Percentiles rank a stretch among this genome's conserved stretches.
phyloP scores from a whole-genome alignment of 345 rosid genomes.

The Durio zibethinus region DNA sequence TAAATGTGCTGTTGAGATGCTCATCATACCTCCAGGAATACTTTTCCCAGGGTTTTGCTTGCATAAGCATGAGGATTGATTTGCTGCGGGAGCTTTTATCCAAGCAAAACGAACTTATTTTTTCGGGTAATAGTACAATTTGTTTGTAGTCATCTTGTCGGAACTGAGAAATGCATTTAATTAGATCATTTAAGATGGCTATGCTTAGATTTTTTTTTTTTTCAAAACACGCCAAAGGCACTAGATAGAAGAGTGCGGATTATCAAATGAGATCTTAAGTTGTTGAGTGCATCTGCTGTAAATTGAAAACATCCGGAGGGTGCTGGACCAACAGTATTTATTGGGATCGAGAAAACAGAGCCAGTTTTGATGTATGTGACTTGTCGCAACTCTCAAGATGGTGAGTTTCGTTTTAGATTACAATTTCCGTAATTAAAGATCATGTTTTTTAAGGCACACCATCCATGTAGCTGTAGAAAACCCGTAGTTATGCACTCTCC shows the following conservation, averaged over 20 bases:
- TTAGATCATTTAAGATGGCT: neutral
- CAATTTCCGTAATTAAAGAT: neutral
- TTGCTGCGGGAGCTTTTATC: constrained; percentile 12
- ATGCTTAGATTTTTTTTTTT: no score
- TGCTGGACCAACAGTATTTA: neutral
- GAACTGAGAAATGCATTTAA: neutral
- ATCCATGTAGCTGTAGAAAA: no score
- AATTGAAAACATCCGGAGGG: neutral
- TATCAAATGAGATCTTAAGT: neutral
- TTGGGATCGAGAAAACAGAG: neutral
- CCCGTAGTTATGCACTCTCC: no score
- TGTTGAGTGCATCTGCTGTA: neutral
- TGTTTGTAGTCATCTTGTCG: neutral
- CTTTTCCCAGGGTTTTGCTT: neutral
- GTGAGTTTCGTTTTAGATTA: neutral
- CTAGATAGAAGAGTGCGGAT: neutral
- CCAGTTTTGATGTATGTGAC: neutral
- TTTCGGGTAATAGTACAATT: neutral
- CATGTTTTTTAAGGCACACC: neutral
- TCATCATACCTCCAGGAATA: neutral
- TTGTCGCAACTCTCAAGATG: neutral
- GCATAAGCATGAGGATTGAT: neutral
- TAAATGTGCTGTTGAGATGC: constrained; percentile 7
- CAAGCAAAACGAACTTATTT: neutral
- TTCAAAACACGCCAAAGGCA: neutral